Base-by-base conservation (phyloP, 2,329 filamentous ascomycete genomes). In the Diatrype stigma region DNA sequence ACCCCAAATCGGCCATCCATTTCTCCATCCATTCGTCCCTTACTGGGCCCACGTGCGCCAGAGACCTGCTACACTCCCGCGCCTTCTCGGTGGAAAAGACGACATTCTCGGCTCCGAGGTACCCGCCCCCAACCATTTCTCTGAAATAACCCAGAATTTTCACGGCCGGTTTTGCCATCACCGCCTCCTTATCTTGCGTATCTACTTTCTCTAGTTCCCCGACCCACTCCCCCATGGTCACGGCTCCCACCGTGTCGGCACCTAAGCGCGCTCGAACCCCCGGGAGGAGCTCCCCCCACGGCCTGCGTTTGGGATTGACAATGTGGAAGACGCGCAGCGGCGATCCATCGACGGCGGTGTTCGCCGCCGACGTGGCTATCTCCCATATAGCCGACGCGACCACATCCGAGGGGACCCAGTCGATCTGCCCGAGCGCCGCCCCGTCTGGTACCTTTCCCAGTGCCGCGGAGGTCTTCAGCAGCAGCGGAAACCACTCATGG, bases 401-500 rank as follows among this genome's bases (percentile, higher is more conserved):
- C 2, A 53, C 6, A 14, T 58, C 51, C 3, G 56, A 51, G 10
- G 58, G 58, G 1, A 60, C 47, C 60, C 58, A 61, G 34, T 62
- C 58, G 17, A 62, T 49, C 10, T 26, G 40, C 3, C 32, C 47
- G 32, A 47, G 51, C 35, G 14, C 12, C n/a, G 6, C 6, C n/a
- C 34, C 34, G 34, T 37, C 34, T 6, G 34, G 34, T 6, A 37
- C 49, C 23, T 51, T 56, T 2, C 47, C 19, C 2, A 53, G 48
- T 4, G 40, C 28, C 23, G 53, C 53, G 6, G 47, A 53, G 1
- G 50, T 60, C 37, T 42, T 54, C 34, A 60, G 21, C 35, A 62
- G 49, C 6, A 53, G 44, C 6, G 57, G 60, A 10, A 61, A 51
- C 59, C 60, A 62, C 22, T 62, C 58, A 1, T 50, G 45, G 21